Evolutionary conservation across 768 basidiomycete species (phyloP).

Genomic region (Pisolithus microcarpus): DNA sequence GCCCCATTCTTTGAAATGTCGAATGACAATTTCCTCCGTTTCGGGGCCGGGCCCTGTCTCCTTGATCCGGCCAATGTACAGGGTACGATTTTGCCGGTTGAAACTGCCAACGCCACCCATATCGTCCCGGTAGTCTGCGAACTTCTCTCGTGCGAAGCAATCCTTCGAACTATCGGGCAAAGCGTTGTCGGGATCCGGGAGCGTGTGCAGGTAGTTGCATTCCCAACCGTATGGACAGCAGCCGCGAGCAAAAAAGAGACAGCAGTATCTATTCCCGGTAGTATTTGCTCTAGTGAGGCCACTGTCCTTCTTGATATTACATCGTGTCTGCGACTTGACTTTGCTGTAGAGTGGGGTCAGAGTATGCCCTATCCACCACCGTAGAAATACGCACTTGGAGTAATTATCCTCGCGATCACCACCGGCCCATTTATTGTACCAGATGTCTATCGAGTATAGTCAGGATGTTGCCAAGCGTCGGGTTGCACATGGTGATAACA

Average conservation of each 20-base stretch:
- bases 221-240: slow-evolving; percentile 99
- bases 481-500: slow-evolving; percentile 10
- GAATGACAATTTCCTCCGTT: slow-evolving; percentile 82
- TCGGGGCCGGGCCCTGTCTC: slow-evolving; percentile 85
- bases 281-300: slow-evolving; percentile 95
- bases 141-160: slow-evolving; percentile 95
- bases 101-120: slow-evolving; percentile 99
- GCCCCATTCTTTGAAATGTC: slow-evolving; percentile 97
- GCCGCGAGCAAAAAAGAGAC: slow-evolving; percentile 92
- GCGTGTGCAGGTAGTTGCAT: slow-evolving; percentile 89
- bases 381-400: slow-evolving; percentile 62
- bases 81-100: slow-evolving; percentile 85
- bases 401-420: slow-evolving; percentile 96
- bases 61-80: slow-evolving; percentile 92
- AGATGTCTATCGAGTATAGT: slow-evolving; percentile 57
- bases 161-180: slow-evolving; percentile 92
- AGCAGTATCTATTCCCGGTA: slow-evolving; percentile 86
- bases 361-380: not conserved
- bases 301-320: slow-evolving; percentile 79
- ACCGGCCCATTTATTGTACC: slow-evolving; percentile 99
- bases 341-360: slow-evolving; percentile 45
- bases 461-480: slow-evolving; percentile 1
- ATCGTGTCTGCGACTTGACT: slow-evolving; percentile 89
- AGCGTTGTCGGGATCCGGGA: slow-evolving; percentile 62
- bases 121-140: slow-evolving; percentile 94